These are phyloP conservation scores for Pseudocercospora cruenta DNA, from an alignment of 2,329 filamentous ascomycete genomes.

Conservation along the genomic window DNA sequence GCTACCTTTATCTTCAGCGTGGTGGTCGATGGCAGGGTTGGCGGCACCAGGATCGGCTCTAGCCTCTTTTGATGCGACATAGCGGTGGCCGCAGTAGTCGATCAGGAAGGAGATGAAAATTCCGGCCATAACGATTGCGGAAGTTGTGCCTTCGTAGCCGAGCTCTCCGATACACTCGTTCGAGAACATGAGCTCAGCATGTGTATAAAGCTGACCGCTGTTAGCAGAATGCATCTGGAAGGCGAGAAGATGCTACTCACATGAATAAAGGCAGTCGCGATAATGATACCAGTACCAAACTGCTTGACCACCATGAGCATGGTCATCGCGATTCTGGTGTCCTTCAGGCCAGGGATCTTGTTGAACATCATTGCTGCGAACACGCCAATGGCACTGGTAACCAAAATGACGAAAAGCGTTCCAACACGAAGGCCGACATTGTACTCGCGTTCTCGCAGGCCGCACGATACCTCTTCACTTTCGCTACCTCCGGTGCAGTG, in stretches of 20 bases:
- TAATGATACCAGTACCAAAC: constrained; percentile 73
- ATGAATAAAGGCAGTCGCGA: constrained; percentile 72
- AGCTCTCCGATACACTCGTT: constrained; percentile 70
- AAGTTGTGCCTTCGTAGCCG: constrained; percentile 69
- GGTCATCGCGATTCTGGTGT: constrained; percentile 51
- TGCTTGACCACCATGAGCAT: constrained; percentile 69
- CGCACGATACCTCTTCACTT: constrained; percentile 49
- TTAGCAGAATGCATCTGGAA: background rate
- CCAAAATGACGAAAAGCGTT: constrained; percentile 71
- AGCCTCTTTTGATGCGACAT: constrained; percentile 27
- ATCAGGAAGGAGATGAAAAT: constrained; percentile 73
- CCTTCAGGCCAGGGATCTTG: constrained; percentile 53
- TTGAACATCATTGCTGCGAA: constrained; percentile 68
- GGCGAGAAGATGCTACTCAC: constrained; percentile 45
- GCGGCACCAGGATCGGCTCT: background rate
- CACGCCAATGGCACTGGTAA: constrained; percentile 69
- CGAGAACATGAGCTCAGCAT: constrained; percentile 72
- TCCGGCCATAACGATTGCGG: constrained; percentile 74
- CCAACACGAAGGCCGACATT: constrained; percentile 71
- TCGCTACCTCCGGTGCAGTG: constrained; percentile 61
- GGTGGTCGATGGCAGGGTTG: constrained; percentile 24
- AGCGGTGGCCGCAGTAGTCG: constrained; percentile 59
- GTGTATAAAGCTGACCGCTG: constrained; percentile 67
- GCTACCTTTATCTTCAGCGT: constrained; percentile 13
- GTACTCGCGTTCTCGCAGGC: constrained; percentile 59